These are phyloP conservation scores for Gonium pectorale DNA, from an alignment of 139 green algal genomes.

Conservation along the genomic window DNA sequence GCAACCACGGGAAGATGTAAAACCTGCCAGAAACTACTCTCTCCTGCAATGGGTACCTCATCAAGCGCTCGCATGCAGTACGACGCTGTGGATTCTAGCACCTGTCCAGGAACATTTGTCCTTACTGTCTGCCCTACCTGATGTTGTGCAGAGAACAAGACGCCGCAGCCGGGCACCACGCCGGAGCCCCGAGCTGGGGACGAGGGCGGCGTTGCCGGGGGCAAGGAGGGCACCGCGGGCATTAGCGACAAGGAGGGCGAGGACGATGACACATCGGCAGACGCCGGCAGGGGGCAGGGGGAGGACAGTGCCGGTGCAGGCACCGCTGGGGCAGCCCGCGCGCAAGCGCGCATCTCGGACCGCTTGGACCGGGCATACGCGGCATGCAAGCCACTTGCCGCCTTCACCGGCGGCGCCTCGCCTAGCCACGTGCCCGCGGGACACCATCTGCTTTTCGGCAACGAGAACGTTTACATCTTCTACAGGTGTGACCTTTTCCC, in stretches of 20 bases:
- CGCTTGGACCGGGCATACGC: constrained; percentile 24
- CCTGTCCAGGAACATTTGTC: no score
- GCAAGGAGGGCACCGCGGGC: constrained; percentile 19
- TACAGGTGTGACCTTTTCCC: constrained; percentile 81
- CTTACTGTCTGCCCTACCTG: no score
- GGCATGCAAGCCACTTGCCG: constrained; percentile 43
- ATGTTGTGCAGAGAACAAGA: constrained; percentile 48
- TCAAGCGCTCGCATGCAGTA: no score
- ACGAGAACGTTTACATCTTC: constrained; percentile 95
- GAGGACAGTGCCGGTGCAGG: constrained; percentile 37
- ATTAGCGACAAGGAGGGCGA: constrained; percentile 47
- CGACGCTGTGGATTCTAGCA: no score
- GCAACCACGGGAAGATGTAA: no score
- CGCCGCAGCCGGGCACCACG: constrained; percentile 52
- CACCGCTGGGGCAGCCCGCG: constrained; percentile 35
- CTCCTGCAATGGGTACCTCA: no score
- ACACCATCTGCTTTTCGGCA: constrained; percentile 83
- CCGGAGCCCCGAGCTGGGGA: constrained; percentile 51
- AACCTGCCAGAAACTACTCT: no score
- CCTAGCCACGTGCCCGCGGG: constrained; percentile 5
- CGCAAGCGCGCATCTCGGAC: constrained; percentile 3
- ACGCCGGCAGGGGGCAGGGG: constrained; percentile 6
- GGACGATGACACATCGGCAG: constrained; percentile 24
- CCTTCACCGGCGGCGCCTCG: constrained; percentile 36
- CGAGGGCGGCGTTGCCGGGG: constrained; percentile 25